Conservation (phyloP, 495 filamentous ascomycete species). For the Podospora fimiseda region DNA sequence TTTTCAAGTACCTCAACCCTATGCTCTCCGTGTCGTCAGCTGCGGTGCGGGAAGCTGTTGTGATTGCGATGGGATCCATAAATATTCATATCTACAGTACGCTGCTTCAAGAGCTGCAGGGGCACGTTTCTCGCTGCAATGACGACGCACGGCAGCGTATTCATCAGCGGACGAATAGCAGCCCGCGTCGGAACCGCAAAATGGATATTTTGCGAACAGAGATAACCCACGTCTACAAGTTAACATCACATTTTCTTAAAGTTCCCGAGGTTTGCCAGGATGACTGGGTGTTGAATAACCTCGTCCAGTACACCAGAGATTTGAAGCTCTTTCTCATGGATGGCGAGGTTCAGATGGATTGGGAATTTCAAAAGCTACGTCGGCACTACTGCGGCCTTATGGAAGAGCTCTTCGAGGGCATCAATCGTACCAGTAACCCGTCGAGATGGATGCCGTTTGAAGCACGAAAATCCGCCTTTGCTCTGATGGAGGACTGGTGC, state of each 20-base stretch:
- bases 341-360: conserved; percentile 88
- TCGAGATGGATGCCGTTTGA: conserved; percentile 95
- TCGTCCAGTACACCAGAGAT: conserved; percentile 85
- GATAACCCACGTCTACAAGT: conserved; percentile 89
- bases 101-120: conserved; percentile 81
- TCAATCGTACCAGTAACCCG: conserved; percentile 80
- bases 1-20: conserved; percentile 88
- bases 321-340: conserved; percentile 91
- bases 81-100: conserved; percentile 94
- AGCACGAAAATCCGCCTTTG: conserved; percentile 84
- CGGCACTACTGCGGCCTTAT: conserved; percentile 91
- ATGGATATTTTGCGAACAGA: conserved; percentile 86
- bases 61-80: conserved; percentile 85
- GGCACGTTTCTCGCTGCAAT: conserved; percentile 70
- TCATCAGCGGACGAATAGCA: conserved; percentile 73
- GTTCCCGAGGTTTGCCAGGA: conserved; percentile 74
- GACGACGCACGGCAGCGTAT: conserved; percentile 84
- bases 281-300: conserved; percentile 87
- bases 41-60: conserved; percentile 83
- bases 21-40: conserved; percentile 69
- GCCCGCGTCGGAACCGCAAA: conserved; percentile 64
- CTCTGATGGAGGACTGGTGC: conserved; percentile 98
- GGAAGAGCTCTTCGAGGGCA: conserved; percentile 85
- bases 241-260: conserved; percentile 86
- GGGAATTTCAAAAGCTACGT: conserved; percentile 88